Percentiles rank a stretch among this genome's conserved stretches.
Evolutionary conservation across 2,329 filamentous ascomycete species (phyloP).

Genomic region (Chaetomiaceae sp.): DNA sequence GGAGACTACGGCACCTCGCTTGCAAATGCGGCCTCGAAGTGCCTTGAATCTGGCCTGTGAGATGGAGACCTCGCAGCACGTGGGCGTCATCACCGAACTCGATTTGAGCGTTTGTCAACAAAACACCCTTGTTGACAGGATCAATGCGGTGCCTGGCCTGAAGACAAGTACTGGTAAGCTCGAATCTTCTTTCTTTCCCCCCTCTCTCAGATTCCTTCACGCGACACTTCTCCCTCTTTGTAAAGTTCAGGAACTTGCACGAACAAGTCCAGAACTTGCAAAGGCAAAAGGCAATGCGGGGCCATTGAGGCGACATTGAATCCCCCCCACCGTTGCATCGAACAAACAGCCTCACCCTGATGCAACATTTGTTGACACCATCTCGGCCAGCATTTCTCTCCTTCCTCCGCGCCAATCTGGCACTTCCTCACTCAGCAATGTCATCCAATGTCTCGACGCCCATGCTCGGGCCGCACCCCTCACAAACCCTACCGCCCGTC

Average conservation of each 20-base stretch:
- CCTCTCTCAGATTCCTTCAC: not conserved
- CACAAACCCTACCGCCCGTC: slow-evolving; percentile 25
- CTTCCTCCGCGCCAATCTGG: slow-evolving; percentile 74
- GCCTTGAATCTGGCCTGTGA: not conserved
- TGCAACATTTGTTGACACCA: slow-evolving; percentile 6
- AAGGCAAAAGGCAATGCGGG: too few species aligned
- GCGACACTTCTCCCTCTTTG: not conserved
- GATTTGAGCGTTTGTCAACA: slow-evolving; percentile 45
- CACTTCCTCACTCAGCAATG: slow-evolving; percentile 57
- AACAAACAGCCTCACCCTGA: not conserved
- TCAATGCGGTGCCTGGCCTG: slow-evolving; percentile 53
- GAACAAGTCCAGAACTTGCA: too few species aligned
- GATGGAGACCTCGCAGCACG: slow-evolving; percentile 34
- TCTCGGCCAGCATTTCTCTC: slow-evolving; percentile 66
- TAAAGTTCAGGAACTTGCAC: too few species aligned
- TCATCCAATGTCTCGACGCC: slow-evolving; percentile 63
- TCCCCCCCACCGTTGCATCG: slow-evolving; percentile 19
- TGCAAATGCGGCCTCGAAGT: not conserved
- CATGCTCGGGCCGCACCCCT: slow-evolving; percentile 51
- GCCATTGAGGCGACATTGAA: not conserved
- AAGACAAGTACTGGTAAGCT: slow-evolving; percentile 57
- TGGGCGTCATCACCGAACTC: slow-evolving; percentile 42
- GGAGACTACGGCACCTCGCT: not conserved
- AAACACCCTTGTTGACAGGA: slow-evolving; percentile 47
- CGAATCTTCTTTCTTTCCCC: not conserved